Conservation (phyloP, 306 rosid species). For the Inga leiocalycina region DNA sequence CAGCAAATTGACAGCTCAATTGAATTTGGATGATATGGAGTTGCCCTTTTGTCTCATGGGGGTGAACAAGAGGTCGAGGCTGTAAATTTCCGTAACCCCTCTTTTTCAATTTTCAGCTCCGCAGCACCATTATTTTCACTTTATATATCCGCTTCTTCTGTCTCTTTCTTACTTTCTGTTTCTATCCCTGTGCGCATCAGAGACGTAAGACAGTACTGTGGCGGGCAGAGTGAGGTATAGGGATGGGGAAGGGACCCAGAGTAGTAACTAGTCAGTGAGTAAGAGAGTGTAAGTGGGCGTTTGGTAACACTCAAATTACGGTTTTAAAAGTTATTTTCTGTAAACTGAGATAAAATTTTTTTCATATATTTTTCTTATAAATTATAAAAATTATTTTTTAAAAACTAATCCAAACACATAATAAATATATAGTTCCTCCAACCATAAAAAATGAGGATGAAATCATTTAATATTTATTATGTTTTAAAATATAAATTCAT, state of each 20-base stretch:
- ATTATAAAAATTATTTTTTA: no score
- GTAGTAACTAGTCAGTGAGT: neutral
- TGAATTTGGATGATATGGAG: slow-evolving; percentile 26
- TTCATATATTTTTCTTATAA: no score
- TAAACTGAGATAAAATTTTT: no score
- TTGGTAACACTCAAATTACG: no score
- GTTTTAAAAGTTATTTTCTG: no score
- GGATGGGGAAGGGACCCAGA: neutral
- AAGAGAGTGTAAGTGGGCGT: neutral
- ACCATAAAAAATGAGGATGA: no score
- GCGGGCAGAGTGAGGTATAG: neutral
- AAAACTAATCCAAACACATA: no score
- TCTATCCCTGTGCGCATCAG: neutral
- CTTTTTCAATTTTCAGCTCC: neutral
- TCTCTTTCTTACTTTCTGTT: slow-evolving; percentile 11
- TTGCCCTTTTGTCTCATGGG: slow-evolving; percentile 61
- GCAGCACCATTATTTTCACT: neutral
- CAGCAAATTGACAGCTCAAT: slow-evolving; percentile 19
- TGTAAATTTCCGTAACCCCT: neutral
- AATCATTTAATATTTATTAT: no score
- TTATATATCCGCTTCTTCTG: neutral
- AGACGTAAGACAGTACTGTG: neutral
- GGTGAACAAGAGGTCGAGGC: neutral
- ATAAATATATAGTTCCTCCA: no score
- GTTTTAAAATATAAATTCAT: no score